phyloP scores from a whole-genome alignment of 208 protist species.

The Leishmania gerbilli region DNA sequence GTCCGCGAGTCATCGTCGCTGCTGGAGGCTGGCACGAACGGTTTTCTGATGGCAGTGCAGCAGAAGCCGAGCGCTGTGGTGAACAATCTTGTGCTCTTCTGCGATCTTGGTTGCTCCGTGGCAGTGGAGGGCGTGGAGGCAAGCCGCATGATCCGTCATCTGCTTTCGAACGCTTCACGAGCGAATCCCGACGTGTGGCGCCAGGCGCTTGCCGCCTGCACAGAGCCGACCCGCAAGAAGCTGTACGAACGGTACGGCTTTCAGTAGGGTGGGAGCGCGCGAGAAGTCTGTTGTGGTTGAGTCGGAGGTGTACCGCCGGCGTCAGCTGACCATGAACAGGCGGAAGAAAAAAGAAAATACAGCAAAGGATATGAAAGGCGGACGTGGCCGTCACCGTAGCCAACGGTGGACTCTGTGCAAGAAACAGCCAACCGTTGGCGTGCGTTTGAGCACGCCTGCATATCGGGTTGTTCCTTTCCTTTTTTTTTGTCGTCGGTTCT shows the following conservation, averaged over 20 bases:
- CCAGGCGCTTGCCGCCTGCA: conserved; percentile 44
- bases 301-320: background rate
- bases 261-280: conserved; percentile 26
- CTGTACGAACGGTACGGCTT: conserved; percentile 80
- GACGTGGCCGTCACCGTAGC: background rate
- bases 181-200: conserved; percentile 46
- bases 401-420: too few species aligned
- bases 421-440: background rate
- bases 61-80: conserved; percentile 28
- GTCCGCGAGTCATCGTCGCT: conserved; percentile 59
- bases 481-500: too few species aligned
- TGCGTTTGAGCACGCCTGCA: background rate
- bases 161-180: conserved; percentile 42
- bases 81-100: conserved; percentile 52
- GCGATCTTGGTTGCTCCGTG: conserved; percentile 65
- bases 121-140: conserved; percentile 40
- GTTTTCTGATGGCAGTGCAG: conserved; percentile 61
- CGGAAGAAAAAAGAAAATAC: conserved; percentile 1
- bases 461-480: background rate
- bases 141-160: conserved; percentile 45
- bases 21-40: conserved; percentile 51
- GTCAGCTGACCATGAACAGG: background rate
- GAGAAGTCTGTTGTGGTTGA: background rate
- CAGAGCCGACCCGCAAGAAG: conserved; percentile 45
- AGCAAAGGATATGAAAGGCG: background rate